These are phyloP conservation scores for Eucalyptus tenuipes DNA, from an alignment of 345 rosid genomes.

Conservation along the genomic window DNA sequence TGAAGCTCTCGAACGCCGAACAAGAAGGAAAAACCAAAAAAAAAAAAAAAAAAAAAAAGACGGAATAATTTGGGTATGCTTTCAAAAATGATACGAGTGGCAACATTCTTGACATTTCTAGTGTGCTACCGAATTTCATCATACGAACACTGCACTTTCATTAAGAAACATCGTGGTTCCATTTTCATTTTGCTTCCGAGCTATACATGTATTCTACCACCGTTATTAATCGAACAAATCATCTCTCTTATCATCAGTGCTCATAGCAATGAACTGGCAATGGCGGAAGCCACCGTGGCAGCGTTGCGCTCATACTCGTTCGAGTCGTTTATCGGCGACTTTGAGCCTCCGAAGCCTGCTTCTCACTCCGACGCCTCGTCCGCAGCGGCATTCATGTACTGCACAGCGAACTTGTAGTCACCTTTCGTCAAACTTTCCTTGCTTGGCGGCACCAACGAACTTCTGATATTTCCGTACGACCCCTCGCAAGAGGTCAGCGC, in stretches of 20 bases:
- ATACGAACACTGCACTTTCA: no score
- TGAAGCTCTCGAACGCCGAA: background rate
- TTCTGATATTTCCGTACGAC: conserved; percentile 1
- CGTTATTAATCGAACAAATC: background rate
- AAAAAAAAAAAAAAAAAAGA: no score
- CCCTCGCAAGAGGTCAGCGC: background rate
- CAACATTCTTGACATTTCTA: no score
- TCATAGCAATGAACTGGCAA: conserved; percentile 13
- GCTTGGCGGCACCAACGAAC: background rate
- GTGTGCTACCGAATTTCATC: no score
- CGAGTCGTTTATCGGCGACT: conserved; percentile 8
- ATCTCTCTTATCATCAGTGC: background rate
- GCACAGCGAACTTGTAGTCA: conserved; percentile 9
- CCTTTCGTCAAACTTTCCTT: conserved; percentile 3
- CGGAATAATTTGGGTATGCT: no score
- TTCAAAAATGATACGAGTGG: no score
- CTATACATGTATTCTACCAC: background rate
- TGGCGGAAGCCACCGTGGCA: conserved; percentile 7
- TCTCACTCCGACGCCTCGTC: conserved; percentile 3
- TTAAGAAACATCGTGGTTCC: background rate
- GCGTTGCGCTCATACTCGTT: background rate
- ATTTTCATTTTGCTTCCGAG: background rate
- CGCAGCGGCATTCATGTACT: background rate
- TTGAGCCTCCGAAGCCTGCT: background rate
- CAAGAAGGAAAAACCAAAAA: no score